phyloP scores from a whole-genome alignment of 139 green algal genomes.

The Closterium sp. region DNA sequence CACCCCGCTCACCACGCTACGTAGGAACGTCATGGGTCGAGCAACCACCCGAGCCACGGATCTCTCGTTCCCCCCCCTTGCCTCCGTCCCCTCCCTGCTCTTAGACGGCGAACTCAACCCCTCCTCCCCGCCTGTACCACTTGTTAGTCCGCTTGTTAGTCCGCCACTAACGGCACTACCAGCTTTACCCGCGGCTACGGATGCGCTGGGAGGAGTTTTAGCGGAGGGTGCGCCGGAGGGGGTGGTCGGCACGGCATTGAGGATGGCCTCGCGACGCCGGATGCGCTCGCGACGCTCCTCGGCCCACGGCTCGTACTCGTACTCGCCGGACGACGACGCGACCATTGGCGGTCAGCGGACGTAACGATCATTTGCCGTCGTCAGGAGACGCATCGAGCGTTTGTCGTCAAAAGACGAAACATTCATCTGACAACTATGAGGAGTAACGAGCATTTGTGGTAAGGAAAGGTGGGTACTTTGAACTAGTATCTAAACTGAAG shows the following conservation, averaged over 20 bases:
- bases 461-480: no score
- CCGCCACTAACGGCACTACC: neutral
- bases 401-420: no score
- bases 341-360: neutral
- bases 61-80: neutral
- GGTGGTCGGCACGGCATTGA: neutral
- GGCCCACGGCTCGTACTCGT: neutral
- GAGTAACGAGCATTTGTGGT: no score
- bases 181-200: no score
- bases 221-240: neutral
- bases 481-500: no score
- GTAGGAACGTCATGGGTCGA: neutral
- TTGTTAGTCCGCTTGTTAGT: neutral
- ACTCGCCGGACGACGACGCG: neutral
- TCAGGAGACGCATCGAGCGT: no score
- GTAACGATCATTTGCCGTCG: neutral
- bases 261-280: neutral
- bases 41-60: neutral
- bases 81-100: neutral
- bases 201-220: neutral
- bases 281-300: neutral
- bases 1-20: neutral
- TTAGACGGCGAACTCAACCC: neutral
- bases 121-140: neutral
- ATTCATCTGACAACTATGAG: no score